Conservation (phyloP, 2,329 filamentous ascomycete species). For the Pestalotiopsis sp. region DNA sequence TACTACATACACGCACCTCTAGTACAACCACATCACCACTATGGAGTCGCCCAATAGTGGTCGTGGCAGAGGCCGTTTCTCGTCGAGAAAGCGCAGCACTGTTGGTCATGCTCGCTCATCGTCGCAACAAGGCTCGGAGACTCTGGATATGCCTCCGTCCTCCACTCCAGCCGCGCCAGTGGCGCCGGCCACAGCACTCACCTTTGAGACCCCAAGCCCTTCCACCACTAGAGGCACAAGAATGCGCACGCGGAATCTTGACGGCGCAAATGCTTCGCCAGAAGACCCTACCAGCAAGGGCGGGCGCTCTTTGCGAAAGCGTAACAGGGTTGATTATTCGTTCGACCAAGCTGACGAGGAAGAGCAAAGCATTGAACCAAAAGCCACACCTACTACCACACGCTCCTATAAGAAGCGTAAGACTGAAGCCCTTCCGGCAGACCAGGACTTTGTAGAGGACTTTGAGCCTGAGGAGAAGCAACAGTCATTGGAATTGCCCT, state of each 20-base stretch:
- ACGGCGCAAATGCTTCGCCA: conserved; percentile 36
- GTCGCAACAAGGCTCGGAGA: conserved; percentile 21
- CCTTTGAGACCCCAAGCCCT: conserved; percentile 30
- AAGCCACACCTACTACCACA: conserved; percentile 23
- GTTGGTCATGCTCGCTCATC: conserved; percentile 19
- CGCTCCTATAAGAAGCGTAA: conserved; percentile 31
- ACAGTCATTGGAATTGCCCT: conserved; percentile 32
- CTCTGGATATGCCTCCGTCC: conserved; percentile 20
- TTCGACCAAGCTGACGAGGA: conserved; percentile 54
- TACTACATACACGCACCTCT: not conserved
- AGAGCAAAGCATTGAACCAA: conserved; percentile 25
- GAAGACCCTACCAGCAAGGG: conserved; percentile 55
- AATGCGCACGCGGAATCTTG: conserved; percentile 44
- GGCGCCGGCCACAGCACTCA: conserved; percentile 22
- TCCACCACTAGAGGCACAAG: conserved; percentile 40
- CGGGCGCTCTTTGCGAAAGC: conserved; percentile 59
- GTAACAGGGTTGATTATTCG: conserved; percentile 59
- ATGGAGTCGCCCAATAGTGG: conserved; percentile 30
- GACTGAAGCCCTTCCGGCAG: conserved; percentile 24
- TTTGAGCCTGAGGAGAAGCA: conserved; percentile 25
- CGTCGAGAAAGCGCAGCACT: conserved; percentile 28
- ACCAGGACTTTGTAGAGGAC: conserved; percentile 27
- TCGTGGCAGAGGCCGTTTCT: conserved; percentile 27
- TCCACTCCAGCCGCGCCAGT: conserved; percentile 19
- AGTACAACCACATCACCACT: conserved; percentile 2